Evolutionary conservation across 352 stramenopile genomes (phyloP).

Genomic region (Detonula confervacea): DNA sequence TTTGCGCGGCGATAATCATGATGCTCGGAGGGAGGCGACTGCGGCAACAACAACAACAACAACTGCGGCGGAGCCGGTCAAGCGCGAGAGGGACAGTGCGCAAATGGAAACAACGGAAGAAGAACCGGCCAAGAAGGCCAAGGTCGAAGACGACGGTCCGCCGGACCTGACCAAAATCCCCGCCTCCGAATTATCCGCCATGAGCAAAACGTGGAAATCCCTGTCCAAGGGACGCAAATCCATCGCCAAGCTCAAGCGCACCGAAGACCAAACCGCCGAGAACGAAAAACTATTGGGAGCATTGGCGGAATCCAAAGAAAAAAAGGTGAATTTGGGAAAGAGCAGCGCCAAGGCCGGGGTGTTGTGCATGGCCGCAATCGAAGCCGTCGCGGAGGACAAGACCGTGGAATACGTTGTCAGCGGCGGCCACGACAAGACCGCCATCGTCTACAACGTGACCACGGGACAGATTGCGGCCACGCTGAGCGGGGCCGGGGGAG

Average conservation of each 20-base stretch:
- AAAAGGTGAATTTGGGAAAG: slow-evolving; percentile 64
- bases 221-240: slow-evolving; percentile 61
- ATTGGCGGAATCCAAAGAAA: background rate
- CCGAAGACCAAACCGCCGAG: slow-evolving; percentile 9
- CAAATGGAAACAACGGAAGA: background rate
- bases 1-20: slow-evolving; percentile 38
- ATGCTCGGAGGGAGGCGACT: background rate
- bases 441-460: slow-evolving; percentile 74
- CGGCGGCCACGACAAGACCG: slow-evolving; percentile 75
- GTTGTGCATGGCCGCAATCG: slow-evolving; percentile 46
- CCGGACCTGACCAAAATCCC: slow-evolving; percentile 51
- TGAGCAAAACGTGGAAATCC: slow-evolving; percentile 65
- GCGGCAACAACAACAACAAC: background rate
- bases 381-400: background rate
- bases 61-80: slow-evolving; percentile 56
- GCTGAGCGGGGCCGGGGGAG: slow-evolving; percentile 31
- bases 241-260: slow-evolving; percentile 41
- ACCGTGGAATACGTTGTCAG: slow-evolving; percentile 64
- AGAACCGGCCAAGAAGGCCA: slow-evolving; percentile 10
- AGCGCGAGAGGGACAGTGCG: slow-evolving; percentile 75
- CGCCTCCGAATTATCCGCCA: slow-evolving; percentile 51
- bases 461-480: slow-evolving; percentile 43
- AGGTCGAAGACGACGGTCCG: background rate
- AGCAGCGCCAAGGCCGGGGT: slow-evolving; percentile 68
- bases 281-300: slow-evolving; percentile 11